Evolutionary conservation across 768 basidiomycete species (phyloP).

Genomic region (Phlegmacium glaucopus): DNA sequence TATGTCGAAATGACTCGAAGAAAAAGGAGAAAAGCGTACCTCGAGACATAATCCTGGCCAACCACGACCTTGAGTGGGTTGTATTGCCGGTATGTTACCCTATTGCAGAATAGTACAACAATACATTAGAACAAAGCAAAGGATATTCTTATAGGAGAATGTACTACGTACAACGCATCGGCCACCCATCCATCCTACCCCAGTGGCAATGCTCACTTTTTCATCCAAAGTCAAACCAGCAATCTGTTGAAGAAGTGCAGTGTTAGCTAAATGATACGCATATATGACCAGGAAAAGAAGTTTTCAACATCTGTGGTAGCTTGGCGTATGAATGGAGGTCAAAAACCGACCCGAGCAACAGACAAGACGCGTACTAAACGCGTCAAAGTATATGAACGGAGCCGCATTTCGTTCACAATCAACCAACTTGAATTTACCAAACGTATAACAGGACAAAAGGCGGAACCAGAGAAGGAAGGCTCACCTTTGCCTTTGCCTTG

Average conservation of each 20-base stretch:
- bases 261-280: too few species aligned
- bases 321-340: too few species aligned
- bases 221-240: slow-evolving; percentile 52
- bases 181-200: slow-evolving; percentile 62
- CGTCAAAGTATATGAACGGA: too few species aligned
- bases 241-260: slow-evolving; percentile 37
- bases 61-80: slow-evolving; percentile 33
- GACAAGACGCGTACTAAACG: too few species aligned
- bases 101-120: slow-evolving; percentile 15
- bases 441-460: slow-evolving; percentile 1
- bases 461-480: slow-evolving; percentile 6
- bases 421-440: too few species aligned
- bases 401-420: too few species aligned
- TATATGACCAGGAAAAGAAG: too few species aligned
- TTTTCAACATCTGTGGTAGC: too few species aligned
- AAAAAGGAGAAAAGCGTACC: slow-evolving; percentile 25
- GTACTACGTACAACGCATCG: slow-evolving; percentile 56
- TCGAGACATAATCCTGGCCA: slow-evolving; percentile 76
- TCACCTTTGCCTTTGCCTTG: slow-evolving; percentile 54
- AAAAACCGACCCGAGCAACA: too few species aligned
- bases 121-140: too few species aligned
- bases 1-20: not conserved
- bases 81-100: slow-evolving; percentile 58
- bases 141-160: too few species aligned
- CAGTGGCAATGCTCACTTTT: slow-evolving; percentile 64